Conservation (phyloP, 129 eudicot genomes). For the Chrysanthemum lavandulifolium region DNA sequence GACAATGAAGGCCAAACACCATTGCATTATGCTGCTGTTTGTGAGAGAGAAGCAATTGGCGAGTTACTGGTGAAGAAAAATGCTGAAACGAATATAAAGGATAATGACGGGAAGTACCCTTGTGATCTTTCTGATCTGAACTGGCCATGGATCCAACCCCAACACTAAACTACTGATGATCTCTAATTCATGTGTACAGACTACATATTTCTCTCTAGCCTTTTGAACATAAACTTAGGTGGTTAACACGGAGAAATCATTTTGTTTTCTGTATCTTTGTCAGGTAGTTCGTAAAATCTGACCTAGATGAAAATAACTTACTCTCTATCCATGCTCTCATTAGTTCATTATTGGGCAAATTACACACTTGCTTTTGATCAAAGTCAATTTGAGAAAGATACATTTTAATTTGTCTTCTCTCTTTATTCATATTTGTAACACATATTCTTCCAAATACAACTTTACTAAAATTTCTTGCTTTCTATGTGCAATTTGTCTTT, state of each 20-base stretch:
- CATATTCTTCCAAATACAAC: no score
- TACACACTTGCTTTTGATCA: neutral
- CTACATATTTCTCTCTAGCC: conserved; percentile 11
- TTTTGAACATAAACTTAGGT: neutral
- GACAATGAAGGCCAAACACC: conserved; percentile 77
- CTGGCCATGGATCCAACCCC: conserved; percentile 63
- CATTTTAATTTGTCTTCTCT: no score
- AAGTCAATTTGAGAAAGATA: no score
- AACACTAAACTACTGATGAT: neutral
- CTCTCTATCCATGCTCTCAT: neutral
- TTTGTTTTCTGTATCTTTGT: neutral
- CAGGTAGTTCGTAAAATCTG: neutral
- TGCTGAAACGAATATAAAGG: conserved; percentile 45
- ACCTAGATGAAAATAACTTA: neutral
- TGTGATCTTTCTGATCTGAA: conserved; percentile 52
- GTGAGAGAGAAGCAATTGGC: conserved; percentile 52
- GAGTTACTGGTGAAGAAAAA: conserved; percentile 62
- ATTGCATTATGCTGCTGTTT: conserved; percentile 70
- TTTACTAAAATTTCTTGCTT: no score
- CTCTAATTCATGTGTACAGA: conserved; percentile 20
- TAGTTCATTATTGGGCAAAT: neutral
- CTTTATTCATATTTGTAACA: no score
- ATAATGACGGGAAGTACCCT: conserved; percentile 59
- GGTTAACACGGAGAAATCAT: neutral
- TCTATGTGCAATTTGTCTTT: no score